Percentiles rank a stretch among this genome's conserved stretches.
phyloP scores from a whole-genome alignment of 2,329 filamentous ascomycete species.

The Penicillium sp. region DNA sequence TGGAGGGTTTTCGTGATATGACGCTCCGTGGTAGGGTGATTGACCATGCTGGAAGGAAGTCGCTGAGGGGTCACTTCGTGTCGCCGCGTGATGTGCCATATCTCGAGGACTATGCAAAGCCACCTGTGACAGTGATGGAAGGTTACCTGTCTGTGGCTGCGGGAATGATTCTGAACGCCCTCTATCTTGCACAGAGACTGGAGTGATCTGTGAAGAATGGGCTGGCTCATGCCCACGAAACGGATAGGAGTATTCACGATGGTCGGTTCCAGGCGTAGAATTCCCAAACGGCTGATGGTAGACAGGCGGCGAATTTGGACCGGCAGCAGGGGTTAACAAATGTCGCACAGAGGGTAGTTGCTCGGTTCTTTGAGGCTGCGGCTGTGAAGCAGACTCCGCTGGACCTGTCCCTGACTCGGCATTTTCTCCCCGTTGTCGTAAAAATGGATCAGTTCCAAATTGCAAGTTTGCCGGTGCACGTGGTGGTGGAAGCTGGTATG shows the following conservation, averaged over 20 bases:
- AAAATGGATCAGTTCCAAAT: slow-evolving; percentile 36
- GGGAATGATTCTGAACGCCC: slow-evolving; percentile 19
- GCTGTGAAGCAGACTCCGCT: slow-evolving; percentile 8
- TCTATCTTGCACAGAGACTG: slow-evolving; percentile 17
- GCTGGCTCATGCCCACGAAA: slow-evolving; percentile 22
- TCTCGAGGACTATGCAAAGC: slow-evolving; percentile 23
- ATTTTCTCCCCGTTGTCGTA: slow-evolving; percentile 23
- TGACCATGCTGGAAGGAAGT: slow-evolving; percentile 19
- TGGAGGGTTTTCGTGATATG: slow-evolving; percentile 14
- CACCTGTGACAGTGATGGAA: slow-evolving; percentile 35
- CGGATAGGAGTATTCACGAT: slow-evolving; percentile 18
- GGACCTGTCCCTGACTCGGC: slow-evolving; percentile 19
- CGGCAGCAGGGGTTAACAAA: slow-evolving; percentile 36
- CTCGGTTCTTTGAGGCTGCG: slow-evolving; percentile 22
- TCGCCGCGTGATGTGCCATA: slow-evolving; percentile 20
- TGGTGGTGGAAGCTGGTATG: slow-evolving; percentile 44
- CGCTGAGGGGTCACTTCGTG: slow-evolving; percentile 20
- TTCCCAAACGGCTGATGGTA: slow-evolving; percentile 26
- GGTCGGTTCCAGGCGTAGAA: slow-evolving; percentile 14
- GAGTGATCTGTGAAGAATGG: slow-evolving; percentile 10
- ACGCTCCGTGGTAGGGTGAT: slow-evolving; percentile 15
- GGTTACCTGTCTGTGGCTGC: slow-evolving; percentile 18
- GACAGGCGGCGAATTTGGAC: slow-evolving; percentile 29
- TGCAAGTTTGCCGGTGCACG: slow-evolving; percentile 33
- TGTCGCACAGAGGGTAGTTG: slow-evolving; percentile 43